These are phyloP conservation scores for Apiotrichum laibachii DNA, from an alignment of 1,284 basidiomycete genomes.

Conservation along the genomic window DNA sequence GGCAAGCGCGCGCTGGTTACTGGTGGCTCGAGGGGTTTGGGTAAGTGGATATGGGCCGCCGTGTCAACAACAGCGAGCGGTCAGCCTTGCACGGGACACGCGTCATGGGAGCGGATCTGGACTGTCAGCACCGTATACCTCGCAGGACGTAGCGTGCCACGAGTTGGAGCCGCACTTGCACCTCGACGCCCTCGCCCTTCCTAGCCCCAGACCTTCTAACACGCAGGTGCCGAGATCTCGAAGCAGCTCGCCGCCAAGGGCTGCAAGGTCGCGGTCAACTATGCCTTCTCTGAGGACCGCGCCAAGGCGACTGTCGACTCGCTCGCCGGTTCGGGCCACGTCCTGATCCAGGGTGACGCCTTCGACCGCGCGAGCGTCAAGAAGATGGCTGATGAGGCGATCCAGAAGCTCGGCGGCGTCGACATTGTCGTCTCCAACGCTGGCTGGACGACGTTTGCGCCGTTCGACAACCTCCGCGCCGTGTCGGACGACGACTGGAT, in stretches of 20 bases:
- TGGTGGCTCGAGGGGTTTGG: slow-evolving; percentile 28
- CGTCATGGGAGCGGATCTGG: too few relatives aligned
- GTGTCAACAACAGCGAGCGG: too few relatives aligned
- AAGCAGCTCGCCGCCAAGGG: slow-evolving; percentile 22
- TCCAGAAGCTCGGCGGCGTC: slow-evolving; percentile 23
- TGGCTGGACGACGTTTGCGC: slow-evolving; percentile 26
- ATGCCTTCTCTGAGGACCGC: slow-evolving; percentile 21
- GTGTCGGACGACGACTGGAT: slow-evolving; percentile 26
- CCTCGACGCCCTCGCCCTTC: too few relatives aligned
- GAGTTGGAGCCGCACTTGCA: too few relatives aligned
- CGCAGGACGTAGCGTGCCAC: too few relatives aligned
- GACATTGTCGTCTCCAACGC: slow-evolving; percentile 28
- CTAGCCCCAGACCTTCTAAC: too few relatives aligned
- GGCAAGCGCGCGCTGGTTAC: slow-evolving; percentile 29
- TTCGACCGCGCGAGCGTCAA: slow-evolving; percentile 24
- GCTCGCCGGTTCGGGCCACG: slow-evolving; percentile 21
- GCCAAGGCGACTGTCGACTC: slow-evolving; percentile 21
- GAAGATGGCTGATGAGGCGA: slow-evolving; percentile 14
- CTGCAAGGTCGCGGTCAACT: slow-evolving; percentile 28
- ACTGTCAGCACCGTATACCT: too few relatives aligned
- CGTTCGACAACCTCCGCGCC: slow-evolving; percentile 24
- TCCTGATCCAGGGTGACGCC: slow-evolving; percentile 26
- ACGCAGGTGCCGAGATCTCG: slow-evolving; percentile 22
- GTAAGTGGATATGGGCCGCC: slow-evolving; percentile 8
- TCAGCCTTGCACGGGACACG: too few relatives aligned